These are phyloP conservation scores for Cutaneotrichosporon dermatis DNA, from an alignment of 1,284 basidiomycete genomes.

Conservation along the genomic window DNA sequence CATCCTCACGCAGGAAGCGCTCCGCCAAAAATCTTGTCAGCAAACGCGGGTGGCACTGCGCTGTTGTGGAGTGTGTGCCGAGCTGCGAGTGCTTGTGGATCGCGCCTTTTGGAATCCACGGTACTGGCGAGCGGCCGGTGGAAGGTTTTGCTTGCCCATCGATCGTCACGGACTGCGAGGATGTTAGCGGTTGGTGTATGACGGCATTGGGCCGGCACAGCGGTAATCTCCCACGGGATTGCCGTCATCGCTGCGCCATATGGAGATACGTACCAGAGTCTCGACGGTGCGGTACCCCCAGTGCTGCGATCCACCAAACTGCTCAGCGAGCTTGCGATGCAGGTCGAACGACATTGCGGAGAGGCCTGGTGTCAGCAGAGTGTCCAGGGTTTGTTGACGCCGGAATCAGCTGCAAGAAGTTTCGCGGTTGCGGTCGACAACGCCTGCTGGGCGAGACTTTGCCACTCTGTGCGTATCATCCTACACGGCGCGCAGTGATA, in stretches of 20 bases:
- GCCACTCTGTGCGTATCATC: too few relatives aligned
- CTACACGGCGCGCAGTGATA: too few relatives aligned
- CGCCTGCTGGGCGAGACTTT: too few relatives aligned
- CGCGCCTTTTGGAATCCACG: constrained; percentile 40
- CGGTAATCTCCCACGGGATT: too few relatives aligned
- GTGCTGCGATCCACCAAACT: constrained; percentile 64
- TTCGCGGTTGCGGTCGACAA: too few relatives aligned
- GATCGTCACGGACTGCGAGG: constrained; percentile 36
- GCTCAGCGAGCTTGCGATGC: constrained; percentile 70
- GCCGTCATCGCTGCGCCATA: too few relatives aligned
- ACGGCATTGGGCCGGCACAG: too few relatives aligned
- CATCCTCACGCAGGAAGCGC: constrained; percentile 33
- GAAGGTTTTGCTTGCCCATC: constrained; percentile 34
- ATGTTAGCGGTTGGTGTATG: not conserved
- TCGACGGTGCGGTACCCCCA: constrained; percentile 80
- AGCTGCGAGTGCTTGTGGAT: constrained; percentile 37
- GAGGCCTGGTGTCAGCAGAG: constrained; percentile 49
- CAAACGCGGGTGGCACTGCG: constrained; percentile 43
- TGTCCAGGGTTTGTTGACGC: too few relatives aligned
- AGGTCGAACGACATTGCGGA: constrained; percentile 72
- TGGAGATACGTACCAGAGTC: constrained; percentile 40
- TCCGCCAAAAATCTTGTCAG: constrained; percentile 74
- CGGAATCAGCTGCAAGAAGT: too few relatives aligned
- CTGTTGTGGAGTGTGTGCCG: constrained; percentile 39
- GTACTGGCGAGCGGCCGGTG: constrained; percentile 33